Evolutionary conservation across 768 basidiomycete species (phyloP).

Genomic region (Amanita jacksonii): DNA sequence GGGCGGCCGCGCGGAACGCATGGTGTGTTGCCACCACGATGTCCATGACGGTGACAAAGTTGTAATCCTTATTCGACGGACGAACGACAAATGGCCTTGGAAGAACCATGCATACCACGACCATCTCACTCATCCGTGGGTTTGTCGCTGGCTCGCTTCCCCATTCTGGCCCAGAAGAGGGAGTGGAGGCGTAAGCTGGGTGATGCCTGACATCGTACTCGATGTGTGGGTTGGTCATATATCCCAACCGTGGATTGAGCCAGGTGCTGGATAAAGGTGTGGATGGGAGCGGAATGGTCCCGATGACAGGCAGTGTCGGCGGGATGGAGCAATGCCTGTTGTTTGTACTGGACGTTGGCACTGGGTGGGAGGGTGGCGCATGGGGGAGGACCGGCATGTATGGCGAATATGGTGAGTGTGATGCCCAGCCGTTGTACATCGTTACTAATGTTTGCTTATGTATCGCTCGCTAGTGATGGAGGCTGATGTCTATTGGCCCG

Average conservation of each 20-base stretch:
- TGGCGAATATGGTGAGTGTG: slow-evolving; percentile 2
- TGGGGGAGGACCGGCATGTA: neutral
- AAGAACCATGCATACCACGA: neutral
- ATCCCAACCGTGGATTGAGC: neutral
- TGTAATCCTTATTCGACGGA: neutral
- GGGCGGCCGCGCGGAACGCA: neutral
- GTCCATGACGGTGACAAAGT: neutral
- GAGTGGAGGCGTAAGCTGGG: neutral
- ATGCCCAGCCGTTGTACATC: slow-evolving; percentile 2
- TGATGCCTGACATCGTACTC: slow-evolving; percentile 2
- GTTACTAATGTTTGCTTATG: neutral
- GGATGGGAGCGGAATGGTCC: slow-evolving; percentile 1
- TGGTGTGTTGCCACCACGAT: neutral
- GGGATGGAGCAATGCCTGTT: neutral
- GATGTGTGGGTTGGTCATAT: neutral
- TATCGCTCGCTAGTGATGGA: neutral
- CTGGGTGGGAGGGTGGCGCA: slow-evolving; percentile 5
- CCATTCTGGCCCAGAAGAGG: slow-evolving; percentile 5
- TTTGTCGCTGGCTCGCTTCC: neutral
- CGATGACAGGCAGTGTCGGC: neutral
- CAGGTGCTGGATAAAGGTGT: neutral
- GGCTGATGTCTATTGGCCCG: neutral
- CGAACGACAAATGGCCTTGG: neutral
- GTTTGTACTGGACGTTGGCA: neutral
- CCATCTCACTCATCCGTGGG: neutral